Conservation (phyloP, 352 stramenopile genomes). For the Salisapilia sapeloensis region DNA sequence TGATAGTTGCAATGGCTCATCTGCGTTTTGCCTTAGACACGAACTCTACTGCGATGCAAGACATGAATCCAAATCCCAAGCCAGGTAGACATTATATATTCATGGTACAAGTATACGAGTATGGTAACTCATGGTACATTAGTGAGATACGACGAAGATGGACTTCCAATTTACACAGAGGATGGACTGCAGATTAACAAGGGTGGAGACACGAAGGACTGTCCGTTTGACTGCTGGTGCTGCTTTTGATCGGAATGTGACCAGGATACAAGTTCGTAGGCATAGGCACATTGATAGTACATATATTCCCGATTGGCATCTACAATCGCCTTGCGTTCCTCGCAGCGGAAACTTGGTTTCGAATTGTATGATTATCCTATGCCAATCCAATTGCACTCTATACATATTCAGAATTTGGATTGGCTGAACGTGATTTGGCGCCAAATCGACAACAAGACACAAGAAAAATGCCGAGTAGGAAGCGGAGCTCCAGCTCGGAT, state of each 20-base stretch:
- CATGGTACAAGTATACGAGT: neutral
- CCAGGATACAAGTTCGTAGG: too few species aligned
- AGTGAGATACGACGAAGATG: constrained; percentile 78
- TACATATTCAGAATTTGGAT: too few species aligned
- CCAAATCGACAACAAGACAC: constrained; percentile 1
- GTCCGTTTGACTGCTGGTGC: constrained; percentile 84
- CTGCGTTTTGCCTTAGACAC: constrained; percentile 26
- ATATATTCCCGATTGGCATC: too few species aligned
- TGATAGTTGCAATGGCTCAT: constrained; percentile 1
- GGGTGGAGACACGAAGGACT: constrained; percentile 70
- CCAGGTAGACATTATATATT: constrained; percentile 33
- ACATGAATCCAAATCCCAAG: constrained; percentile 47
- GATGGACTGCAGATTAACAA: constrained; percentile 67
- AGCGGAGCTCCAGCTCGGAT: constrained; percentile 3
- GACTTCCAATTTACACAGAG: constrained; percentile 77
- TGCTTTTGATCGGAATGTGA: constrained; percentile 43
- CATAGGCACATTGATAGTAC: too few species aligned
- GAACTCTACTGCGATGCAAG: constrained; percentile 37
- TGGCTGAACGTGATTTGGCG: too few species aligned
- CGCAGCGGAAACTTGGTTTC: neutral
- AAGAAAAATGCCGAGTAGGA: neutral
- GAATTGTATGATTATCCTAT: neutral
- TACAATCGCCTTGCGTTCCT: neutral
- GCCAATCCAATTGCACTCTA: too few species aligned
- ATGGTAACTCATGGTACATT: neutral